Evolutionary conservation across 345 rosid species (phyloP), one percentile per base, ranked within the genome.

Genomic region (Euclidium syriacum): DNA sequence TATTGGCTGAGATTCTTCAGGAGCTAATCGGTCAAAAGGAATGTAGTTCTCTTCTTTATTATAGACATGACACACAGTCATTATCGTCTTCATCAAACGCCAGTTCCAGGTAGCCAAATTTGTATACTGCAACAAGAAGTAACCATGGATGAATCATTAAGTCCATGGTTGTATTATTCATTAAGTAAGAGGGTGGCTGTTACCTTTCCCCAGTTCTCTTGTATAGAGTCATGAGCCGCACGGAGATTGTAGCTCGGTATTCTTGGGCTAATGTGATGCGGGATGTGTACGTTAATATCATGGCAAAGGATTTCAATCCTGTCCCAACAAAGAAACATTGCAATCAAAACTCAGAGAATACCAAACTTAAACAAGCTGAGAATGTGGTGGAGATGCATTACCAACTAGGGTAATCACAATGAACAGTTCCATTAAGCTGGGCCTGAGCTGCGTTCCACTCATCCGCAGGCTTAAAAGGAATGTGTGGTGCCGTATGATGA

Each of bases 271-370:
- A 86, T 55, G 29, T 86, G 96, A 67, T 88, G 98, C 0, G 95
- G 84, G 18, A 88, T 80, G 75, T 92, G 98, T 12, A 92, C 91
- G 42, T 82, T 92, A 43, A 92, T 92, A 56, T 83, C 75, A 67
- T 85, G 95, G 76, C 99, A 94, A 10, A 94, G 91, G 59, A 85
- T 74, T 75, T 94, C 95, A 73, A 94, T 74, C 99, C 97, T 92
- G 80, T 63, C 47, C 38, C 43, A 73, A 71, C 70, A 71, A 15
- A 22, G 35, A 63, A 40, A 48, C 39, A 54, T 58, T 40, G 15
- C 17, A 51, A 24, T 30, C 14, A 60, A 19, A 58, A 51, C 22
- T 42, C 10, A 49, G 29, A 43, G 10, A 42, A 25, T 32, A 51
- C 12, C 0, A 71, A 38, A 19, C 7, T 16, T 5, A 52, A 57